These are phyloP conservation scores for Themeda triandra DNA, from an alignment of 176 grass and related monocot species.

Conservation along the genomic window DNA sequence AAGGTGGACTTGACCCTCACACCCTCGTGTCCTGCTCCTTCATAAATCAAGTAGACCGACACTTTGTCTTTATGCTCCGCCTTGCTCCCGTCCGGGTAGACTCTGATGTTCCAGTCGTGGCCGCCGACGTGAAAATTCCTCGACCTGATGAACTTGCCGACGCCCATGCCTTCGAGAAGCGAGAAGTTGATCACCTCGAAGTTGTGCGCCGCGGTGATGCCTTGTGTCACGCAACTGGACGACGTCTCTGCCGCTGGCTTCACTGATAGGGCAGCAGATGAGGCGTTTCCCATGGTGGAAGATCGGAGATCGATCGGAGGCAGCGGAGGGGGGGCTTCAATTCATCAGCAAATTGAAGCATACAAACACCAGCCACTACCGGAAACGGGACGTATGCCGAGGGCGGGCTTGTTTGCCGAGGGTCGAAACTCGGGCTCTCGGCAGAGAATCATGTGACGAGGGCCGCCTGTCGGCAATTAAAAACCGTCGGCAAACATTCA, in stretches of 20 bases:
- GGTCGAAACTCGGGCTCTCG: too few species aligned
- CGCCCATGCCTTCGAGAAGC: conserved; percentile 26
- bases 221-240: conserved; percentile 16
- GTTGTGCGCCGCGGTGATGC: conserved; percentile 24
- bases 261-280: neutral
- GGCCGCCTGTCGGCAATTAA: too few species aligned
- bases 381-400: too few species aligned
- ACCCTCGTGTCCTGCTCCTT: neutral
- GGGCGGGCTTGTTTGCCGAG: too few species aligned
- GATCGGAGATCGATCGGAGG: too few species aligned
- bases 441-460: too few species aligned
- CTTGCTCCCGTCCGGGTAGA: conserved; percentile 16
- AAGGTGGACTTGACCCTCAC: conserved; percentile 12
- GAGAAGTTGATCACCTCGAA: conserved; percentile 38
- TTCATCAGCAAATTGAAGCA: too few species aligned
- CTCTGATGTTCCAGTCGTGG: conserved; percentile 25
- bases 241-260: conserved; percentile 1
- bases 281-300: too few species aligned
- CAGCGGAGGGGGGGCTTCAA: too few species aligned
- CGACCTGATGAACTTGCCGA: conserved; percentile 27
- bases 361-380: too few species aligned
- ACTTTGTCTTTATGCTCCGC: neutral
- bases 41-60: neutral
- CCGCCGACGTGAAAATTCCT: conserved; percentile 28
- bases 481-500: too few species aligned